Percentiles rank a stretch among this genome's conserved stretches.
Conservation (phyloP, 2,329 filamentous ascomycete species). For the Neofusicoccum sp. region DNA sequence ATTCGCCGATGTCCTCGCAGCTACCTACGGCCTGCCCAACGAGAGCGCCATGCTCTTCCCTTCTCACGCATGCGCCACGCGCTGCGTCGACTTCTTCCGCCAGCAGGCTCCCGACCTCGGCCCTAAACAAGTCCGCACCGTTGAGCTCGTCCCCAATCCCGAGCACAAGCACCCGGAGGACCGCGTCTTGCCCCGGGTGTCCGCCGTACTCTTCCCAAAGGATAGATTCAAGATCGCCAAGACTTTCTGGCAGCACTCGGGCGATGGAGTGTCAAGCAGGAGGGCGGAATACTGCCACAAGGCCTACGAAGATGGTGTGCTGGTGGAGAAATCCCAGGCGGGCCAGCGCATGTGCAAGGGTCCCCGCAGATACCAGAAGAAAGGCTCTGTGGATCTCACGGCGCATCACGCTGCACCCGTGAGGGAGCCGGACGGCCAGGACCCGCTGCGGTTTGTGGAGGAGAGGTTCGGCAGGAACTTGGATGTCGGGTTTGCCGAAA, state of each 20-base stretch:
- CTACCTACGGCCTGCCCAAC: slow-evolving; percentile 62
- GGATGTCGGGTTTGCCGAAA: slow-evolving; percentile 73
- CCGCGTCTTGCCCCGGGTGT: slow-evolving; percentile 49
- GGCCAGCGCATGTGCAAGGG: slow-evolving; percentile 62
- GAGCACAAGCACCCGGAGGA: slow-evolving; percentile 53
- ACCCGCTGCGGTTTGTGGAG: slow-evolving; percentile 82
- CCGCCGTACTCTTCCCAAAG: slow-evolving; percentile 68
- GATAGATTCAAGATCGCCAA: slow-evolving; percentile 76
- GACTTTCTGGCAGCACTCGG: slow-evolving; percentile 95
- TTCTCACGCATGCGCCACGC: slow-evolving; percentile 66
- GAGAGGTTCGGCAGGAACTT: slow-evolving; percentile 93
- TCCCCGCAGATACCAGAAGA: slow-evolving; percentile 77
- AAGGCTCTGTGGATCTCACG: slow-evolving; percentile 51
- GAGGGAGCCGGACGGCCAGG: slow-evolving; percentile 51
- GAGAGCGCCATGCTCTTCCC: slow-evolving; percentile 84
- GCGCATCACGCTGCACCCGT: slow-evolving; percentile 22
- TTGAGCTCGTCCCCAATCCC: slow-evolving; percentile 67
- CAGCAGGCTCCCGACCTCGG: slow-evolving; percentile 59
- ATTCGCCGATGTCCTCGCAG: slow-evolving; percentile 69
- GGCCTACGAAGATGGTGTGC: slow-evolving; percentile 69
- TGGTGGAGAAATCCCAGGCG: slow-evolving; percentile 53
- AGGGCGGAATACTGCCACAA: slow-evolving; percentile 86
- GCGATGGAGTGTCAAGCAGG: slow-evolving; percentile 88
- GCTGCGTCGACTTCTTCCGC: slow-evolving; percentile 75
- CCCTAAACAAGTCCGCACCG: slow-evolving; percentile 53